Percentiles rank a stretch among this genome's conserved stretches.
Evolutionary conservation across 163 green algal genomes (phyloP).

Genomic region (Scenedesmus sp.): DNA sequence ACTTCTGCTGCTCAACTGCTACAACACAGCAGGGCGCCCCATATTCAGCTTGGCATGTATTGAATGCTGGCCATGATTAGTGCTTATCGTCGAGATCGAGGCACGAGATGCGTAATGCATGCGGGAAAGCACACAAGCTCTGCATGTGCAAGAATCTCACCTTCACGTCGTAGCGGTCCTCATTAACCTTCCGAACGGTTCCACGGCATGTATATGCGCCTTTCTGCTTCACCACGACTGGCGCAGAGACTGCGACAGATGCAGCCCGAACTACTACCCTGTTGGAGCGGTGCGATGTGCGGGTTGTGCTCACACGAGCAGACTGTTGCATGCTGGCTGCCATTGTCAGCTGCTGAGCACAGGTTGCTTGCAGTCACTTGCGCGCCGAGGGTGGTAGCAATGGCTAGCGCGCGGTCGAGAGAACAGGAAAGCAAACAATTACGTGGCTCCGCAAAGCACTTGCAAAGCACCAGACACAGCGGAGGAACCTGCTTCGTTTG

Average conservation of each 20-base stretch:
- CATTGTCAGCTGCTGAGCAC: neutral
- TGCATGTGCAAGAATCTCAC: neutral
- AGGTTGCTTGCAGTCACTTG: neutral
- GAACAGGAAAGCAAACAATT: neutral
- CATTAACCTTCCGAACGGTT: conserved; percentile 66
- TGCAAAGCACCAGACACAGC: neutral
- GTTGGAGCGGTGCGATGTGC: neutral
- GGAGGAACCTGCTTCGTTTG: neutral
- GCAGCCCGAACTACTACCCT: conserved; percentile 33
- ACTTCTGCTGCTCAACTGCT: neutral
- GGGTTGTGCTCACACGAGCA: neutral
- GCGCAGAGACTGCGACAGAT: conserved; percentile 24
- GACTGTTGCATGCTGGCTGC: neutral
- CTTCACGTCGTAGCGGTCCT: conserved; percentile 67
- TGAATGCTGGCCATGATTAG: neutral
- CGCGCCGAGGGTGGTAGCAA: neutral
- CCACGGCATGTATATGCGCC: conserved; percentile 58
- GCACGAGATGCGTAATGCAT: neutral
- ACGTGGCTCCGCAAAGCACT: neutral
- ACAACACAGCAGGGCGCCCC: neutral
- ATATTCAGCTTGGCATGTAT: neutral
- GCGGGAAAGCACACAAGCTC: neutral
- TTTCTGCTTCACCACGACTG: neutral
- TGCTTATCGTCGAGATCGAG: neutral
- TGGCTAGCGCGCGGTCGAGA: neutral